These are phyloP conservation scores for Cyclostephanos tholiformis DNA, from an alignment of 108 stramenopile species.

Conservation along the genomic window DNA sequence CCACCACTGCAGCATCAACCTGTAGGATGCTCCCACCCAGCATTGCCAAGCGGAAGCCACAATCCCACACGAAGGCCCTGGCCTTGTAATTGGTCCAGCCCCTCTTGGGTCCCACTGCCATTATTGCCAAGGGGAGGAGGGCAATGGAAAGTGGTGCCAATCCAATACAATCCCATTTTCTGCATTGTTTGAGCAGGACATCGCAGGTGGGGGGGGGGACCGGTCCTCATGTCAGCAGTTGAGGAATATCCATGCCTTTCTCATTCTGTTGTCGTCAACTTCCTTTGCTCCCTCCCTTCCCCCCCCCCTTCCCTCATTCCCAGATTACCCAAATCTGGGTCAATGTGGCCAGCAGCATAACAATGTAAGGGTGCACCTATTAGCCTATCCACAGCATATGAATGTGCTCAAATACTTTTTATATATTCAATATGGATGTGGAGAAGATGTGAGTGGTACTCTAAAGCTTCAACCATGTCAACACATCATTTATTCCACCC, in stretches of 20 bases:
- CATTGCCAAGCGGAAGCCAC: slow-evolving; percentile 45
- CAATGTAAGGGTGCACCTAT: too few relatives aligned
- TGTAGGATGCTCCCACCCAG: slow-evolving; percentile 48
- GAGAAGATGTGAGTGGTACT: too few relatives aligned
- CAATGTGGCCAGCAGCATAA: too few relatives aligned
- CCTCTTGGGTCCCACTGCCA: slow-evolving; percentile 55
- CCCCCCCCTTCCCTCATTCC: neutral
- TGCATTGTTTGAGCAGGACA: slow-evolving; percentile 33
- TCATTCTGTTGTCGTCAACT: neutral
- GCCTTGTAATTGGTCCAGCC: slow-evolving; percentile 58
- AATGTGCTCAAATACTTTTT: too few relatives aligned
- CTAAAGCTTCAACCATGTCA: too few relatives aligned
- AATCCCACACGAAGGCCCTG: slow-evolving; percentile 34
- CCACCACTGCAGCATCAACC: slow-evolving; percentile 54
- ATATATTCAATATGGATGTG: too few relatives aligned
- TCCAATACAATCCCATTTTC: too few relatives aligned
- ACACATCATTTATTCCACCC: too few relatives aligned
- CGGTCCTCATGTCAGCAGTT: slow-evolving; percentile 53
- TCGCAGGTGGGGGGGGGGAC: slow-evolving; percentile 35
- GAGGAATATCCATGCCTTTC: slow-evolving; percentile 41
- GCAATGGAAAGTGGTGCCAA: too few relatives aligned
- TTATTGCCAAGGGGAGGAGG: too few relatives aligned
- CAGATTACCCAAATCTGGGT: too few relatives aligned
- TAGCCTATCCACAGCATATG: too few relatives aligned
- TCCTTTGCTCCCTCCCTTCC: slow-evolving; percentile 7